Conservation (phyloP, 1,284 basidiomycete genomes). For the Leccinum fuscescens region DNA sequence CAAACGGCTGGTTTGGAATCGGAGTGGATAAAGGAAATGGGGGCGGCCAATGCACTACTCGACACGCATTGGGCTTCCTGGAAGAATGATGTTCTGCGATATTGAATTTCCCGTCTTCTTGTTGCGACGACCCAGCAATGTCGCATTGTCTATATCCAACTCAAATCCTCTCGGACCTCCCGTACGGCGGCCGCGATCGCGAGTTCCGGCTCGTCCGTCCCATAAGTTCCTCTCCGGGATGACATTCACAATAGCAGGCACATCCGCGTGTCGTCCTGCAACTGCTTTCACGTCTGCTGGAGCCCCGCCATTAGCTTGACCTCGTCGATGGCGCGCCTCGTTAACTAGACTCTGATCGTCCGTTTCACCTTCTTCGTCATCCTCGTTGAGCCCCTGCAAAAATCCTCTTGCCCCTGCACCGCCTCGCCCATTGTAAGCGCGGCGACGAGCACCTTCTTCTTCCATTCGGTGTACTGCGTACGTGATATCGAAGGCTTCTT, state of each 20-base stretch:
- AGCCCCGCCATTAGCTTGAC: slow-evolving; percentile 33
- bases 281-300: slow-evolving; percentile 34
- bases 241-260: slow-evolving; percentile 14
- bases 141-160: slow-evolving; percentile 81
- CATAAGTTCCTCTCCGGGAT: slow-evolving; percentile 33
- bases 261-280: slow-evolving; percentile 39
- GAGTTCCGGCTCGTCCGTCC: slow-evolving; percentile 74
- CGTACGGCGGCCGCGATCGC: slow-evolving; percentile 53
- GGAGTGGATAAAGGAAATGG: background rate
- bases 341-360: slow-evolving; percentile 49
- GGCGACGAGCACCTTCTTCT: slow-evolving; percentile 88
- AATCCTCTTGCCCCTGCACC: slow-evolving; percentile 81
- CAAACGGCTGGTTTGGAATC: background rate
- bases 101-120: slow-evolving; percentile 42
- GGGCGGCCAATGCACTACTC: slow-evolving; percentile 10
- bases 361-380: slow-evolving; percentile 63
- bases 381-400: slow-evolving; percentile 88
- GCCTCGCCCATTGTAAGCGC: slow-evolving; percentile 75
- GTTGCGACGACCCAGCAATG: slow-evolving; percentile 74
- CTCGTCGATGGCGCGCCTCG: slow-evolving; percentile 49
- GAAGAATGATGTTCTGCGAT: slow-evolving; percentile 32
- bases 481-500: slow-evolving; percentile 98
- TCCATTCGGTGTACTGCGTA: slow-evolving; percentile 99
- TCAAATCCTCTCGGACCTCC: slow-evolving; percentile 57
- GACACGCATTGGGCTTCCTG: slow-evolving; percentile 42